Base-by-base conservation (phyloP, 768 basidiomycete species). In the Suillus discolor region DNA sequence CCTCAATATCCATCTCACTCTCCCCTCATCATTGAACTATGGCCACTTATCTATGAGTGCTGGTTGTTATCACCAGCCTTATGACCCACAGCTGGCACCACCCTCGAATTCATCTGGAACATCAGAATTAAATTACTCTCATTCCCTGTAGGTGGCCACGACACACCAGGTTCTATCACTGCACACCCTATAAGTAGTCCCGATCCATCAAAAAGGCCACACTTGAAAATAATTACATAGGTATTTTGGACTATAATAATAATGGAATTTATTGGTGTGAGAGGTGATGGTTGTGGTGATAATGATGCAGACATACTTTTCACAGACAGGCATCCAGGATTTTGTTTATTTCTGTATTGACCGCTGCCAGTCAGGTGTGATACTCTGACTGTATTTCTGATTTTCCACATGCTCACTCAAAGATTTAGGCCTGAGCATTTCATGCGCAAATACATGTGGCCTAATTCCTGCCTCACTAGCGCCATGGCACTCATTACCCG, bases 381-480 rank as follows among this genome's bases (percentile, higher is more conserved):
- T 93, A 85, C 71, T 85, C 85, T 55, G 80, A 78, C 41, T 92
- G 6, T n/a, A 42, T 45, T 28, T 42, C 42, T 34, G 38, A 34
- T 42, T 12, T 25, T 31, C 31, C 61, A 38, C 45, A 59, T 63
- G 51, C 74, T 64, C 54, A 64, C 28, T 6, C 38, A 41, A 49
- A 20, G 18, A 38, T 38, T 28, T 61, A 84, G 90, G 76, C 85
- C 90, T 18, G 90, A 92, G 73, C 91, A 93, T 74, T 93, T 93
- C 77, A 92, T 92, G 90, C 86, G 91, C 55, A 86, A 87, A 65
- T 93, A 93, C 76, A 93, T 93, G 89, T 93, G 91, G 91, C 91
- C 91, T n/a, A 92, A 92, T 73, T 91, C n/a, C n/a, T n/a, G n/a
- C 78, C 81, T 96, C 31, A 94, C 95, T 3, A 93, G 91, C 65